Base-by-base conservation (phyloP, 2,329 filamentous ascomycete species). In the Didymella pomorum region DNA sequence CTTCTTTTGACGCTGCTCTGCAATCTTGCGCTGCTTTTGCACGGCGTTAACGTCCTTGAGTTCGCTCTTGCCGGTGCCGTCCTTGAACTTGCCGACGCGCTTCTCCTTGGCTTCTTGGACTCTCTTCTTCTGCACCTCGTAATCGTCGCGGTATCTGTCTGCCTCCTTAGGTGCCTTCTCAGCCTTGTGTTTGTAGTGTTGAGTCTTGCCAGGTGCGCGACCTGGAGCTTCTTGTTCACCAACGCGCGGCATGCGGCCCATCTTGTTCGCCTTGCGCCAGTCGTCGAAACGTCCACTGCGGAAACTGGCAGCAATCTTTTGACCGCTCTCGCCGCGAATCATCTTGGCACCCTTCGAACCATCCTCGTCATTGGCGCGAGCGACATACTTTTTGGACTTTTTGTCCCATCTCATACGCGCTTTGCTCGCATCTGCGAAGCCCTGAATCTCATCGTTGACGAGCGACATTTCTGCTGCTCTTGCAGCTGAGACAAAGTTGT, bases 241-340 rank as follows among this genome's bases (percentile, higher is more conserved):
- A 31, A 93, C 90, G 42, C 89, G 86, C 10, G 93, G 93, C 72
- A 96, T 78, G 18, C 88, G 85, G 56, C 88, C 87, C 45, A 98
- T 82, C 65, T 92, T 90, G 80, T 98, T 91, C 20, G 89, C 87
- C 74, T 90, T 92, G 76, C 89, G 90, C 96, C 95, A 99, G 65
- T 85, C 87, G 74, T 98, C 93, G 80, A 96, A 99, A 44, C 94
- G 89, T 33, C 96, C 95, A 76, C 89, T 93, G 74, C 94, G 89
- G 86, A 99, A 98, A 60, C 85, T 90, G 44, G 95, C 93, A 1
- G 95, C 92, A 69, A 99, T 97, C 82, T 97, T 98, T 81, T 94
- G 92, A 53, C 95, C 95, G 71, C 87, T 92, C 80, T 99, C 95
- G 70, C 95, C 93, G 62, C 87, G 85, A 56, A 97, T 89, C 80